Evolutionary conservation across 805 yeast species (phyloP), one percentile per base, ranked within the genome.

Genomic region (Yarrowia divulgata): DNA sequence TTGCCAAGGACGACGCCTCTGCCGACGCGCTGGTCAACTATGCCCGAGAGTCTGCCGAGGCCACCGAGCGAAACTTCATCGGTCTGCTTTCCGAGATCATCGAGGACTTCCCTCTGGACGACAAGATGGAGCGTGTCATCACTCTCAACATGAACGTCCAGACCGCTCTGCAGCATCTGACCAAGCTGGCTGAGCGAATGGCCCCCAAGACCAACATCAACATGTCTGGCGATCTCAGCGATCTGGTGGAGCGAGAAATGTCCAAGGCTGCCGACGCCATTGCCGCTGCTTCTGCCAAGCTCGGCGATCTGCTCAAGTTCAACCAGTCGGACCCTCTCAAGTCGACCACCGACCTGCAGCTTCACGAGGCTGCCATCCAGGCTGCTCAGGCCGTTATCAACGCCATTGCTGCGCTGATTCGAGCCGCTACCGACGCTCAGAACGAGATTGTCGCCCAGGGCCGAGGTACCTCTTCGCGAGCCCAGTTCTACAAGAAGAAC

Each of bases 401-500:
- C 70, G 91, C 97, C 0, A 89, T 92, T 66, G 87, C 89, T 7
- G 81, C 85, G 42, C 84, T 92, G 73, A 88, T 93, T 68, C 80
- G 82, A 71, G 89, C 95, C 2, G 91, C 97, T 1, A 87, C 91
- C 34, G 92, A 87, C 43, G 87, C 94, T 23, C 97, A 92, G 78
- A 79, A 85, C 69, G 97, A 92, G 78, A 91, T 92, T 75, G 94
- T 89, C 7, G 84, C 86, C 69, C 85, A 85, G 70, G 91, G 91
- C 52, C 83, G 84, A 70, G 94, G 94, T 3, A 77, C 87, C 0
- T 86, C 84, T 58, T 82, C 91, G 1, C 82, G 87, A 70, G 86
- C 92, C 14, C 90, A 90, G 55, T 92, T 89, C 77, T 93, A 93
- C 79, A 90, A 89, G 77, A 91, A 91, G 79, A 90, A 92, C 77